These are phyloP conservation scores for Actinomortierella wolfii DNA, from an alignment of 371 early-diverging fungal genomes.

Conservation along the genomic window DNA sequence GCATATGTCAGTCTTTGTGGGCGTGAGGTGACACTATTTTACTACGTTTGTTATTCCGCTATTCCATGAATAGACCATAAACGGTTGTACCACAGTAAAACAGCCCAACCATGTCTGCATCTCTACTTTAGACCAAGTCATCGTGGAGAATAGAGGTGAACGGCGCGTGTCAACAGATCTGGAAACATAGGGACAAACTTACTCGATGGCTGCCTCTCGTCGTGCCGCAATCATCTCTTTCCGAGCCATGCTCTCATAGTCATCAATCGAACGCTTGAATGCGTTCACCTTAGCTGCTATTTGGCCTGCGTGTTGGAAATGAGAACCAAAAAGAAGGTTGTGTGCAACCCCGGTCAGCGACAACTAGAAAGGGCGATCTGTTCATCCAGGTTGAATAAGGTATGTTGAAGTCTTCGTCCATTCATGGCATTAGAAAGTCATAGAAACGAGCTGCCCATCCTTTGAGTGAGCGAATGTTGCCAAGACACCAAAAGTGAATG, in stretches of 20 bases:
- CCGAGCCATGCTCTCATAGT: conserved; percentile 73
- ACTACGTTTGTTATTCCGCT: too few relatives aligned
- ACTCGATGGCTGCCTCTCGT: conserved; percentile 77
- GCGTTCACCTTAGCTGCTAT: conserved; percentile 69
- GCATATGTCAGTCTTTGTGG: too few relatives aligned
- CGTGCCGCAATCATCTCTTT: conserved; percentile 76
- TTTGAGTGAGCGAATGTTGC: neutral
- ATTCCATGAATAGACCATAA: too few relatives aligned
- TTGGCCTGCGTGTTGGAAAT: conserved; percentile 57
- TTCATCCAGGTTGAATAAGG: too few relatives aligned
- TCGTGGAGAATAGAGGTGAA: too few relatives aligned
- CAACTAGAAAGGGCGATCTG: too few relatives aligned
- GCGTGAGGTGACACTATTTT: too few relatives aligned
- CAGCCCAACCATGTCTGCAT: too few relatives aligned
- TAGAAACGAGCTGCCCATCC: neutral
- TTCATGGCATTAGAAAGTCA: neutral
- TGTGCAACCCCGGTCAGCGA: too few relatives aligned
- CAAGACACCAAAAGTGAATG: neutral
- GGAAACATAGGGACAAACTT: conserved; percentile 26
- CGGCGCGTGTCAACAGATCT: neutral
- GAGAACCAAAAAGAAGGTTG: neutral
- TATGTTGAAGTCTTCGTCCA: too few relatives aligned
- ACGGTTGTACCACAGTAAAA: too few relatives aligned
- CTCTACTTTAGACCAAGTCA: too few relatives aligned
- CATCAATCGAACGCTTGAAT: conserved; percentile 72